phyloP scores from a whole-genome alignment of 2,329 filamentous ascomycete species.

The Onygena corvina region DNA sequence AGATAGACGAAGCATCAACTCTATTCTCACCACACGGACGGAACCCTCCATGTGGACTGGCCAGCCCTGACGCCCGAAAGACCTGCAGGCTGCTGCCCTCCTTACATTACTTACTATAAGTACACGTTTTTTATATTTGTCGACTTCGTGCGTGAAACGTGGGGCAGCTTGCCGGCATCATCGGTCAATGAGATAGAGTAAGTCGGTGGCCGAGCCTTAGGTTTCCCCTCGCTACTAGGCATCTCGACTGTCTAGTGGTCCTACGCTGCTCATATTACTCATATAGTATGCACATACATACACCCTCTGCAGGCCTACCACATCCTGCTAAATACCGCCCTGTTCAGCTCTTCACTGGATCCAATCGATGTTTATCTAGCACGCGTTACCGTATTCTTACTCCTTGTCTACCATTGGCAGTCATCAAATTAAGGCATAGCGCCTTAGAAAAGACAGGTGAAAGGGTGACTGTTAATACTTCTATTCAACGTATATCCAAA shows the following conservation, averaged over 20 bases:
- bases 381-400: no score
- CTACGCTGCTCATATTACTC: neutral
- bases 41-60: neutral
- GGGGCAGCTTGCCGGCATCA: neutral
- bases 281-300: neutral
- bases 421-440: no score
- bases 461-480: no score
- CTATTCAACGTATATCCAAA: no score
- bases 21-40: constrained; percentile 4
- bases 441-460: no score
- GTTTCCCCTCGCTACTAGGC: constrained; percentile 1
- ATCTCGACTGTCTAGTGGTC: no score
- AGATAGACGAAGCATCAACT: constrained; percentile 5
- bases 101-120: neutral
- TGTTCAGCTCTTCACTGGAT: no score
- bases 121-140: neutral
- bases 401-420: no score
- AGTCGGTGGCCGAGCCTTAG: neutral
- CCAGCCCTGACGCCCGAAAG: neutral
- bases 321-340: no score
- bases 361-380: no score
- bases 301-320: no score
- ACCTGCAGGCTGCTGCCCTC: neutral
- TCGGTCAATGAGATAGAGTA: no score
- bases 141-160: neutral